Base-by-base conservation (phyloP, 257 asterid species). In the Gentiana straminea region DNA sequence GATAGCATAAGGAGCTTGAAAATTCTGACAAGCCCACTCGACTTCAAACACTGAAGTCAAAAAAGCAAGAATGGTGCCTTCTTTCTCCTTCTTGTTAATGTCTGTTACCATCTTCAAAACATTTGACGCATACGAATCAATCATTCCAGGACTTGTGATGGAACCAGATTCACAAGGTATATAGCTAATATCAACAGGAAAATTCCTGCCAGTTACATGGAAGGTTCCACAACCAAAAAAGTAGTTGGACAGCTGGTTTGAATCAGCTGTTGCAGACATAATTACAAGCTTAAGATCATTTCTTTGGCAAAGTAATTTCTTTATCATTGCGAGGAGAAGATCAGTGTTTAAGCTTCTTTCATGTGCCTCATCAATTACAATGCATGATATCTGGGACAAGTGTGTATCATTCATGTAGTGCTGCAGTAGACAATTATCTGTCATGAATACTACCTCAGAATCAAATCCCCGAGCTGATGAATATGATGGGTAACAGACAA, bases 181-280 rank as follows among this genome's bases (percentile, higher is more conserved):
- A 53, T 91, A 87, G 45, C 62, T 75, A 59, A 81, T 75, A 52
- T 85, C 94, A 65, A 91, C 97, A 1, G 98, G 95, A 57, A 77
- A 87, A 64, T 66, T 83, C 70, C 97, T 81, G 36, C 98, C 98
- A 7, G 78, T 51, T 45, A 87, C 93, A 58, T 72, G 83, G 67
- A 83, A 65, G 51, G 76, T 78, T 65, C 78, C 77, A 71, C 97
- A 87, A 52, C 82, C 90, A 58, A 74, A 79, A 61, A 84, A 91
- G 75, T 87, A 91, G 54, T 75, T 60, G 0, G 95, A 69, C 48
- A 87, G 86, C 74, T 81, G 97, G 58, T 69, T 62, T 24, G 98
- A 92, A 75, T 91, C 82, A 56, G 82, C 96, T 54, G 98, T 91
- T 39, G 98, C 98, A 69, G 98, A 91, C 97, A 87, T 91, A 59